Evolutionary conservation across 495 filamentous ascomycete genomes (phyloP).

Genomic region (Chaetomium cochliodes): DNA sequence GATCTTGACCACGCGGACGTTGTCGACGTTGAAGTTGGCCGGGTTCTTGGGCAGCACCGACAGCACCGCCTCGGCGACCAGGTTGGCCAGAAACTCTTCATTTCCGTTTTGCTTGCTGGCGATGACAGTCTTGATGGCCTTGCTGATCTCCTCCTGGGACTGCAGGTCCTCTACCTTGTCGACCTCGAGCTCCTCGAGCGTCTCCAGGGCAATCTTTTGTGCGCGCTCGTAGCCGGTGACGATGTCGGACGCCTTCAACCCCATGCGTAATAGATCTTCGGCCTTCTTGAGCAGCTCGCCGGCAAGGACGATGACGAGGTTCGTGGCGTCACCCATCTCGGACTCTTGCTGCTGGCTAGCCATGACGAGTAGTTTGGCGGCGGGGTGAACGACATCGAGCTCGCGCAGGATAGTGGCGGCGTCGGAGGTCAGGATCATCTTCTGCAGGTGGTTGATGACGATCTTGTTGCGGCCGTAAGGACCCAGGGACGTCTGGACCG

Average conservation of each 20-base stretch:
- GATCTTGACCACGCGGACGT: conserved; percentile 98
- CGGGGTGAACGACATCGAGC: conserved; percentile 97
- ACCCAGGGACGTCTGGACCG: conserved; percentile 93
- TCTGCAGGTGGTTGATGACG: conserved; percentile 99
- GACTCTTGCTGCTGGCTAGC: conserved; percentile 97
- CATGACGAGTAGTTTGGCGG: conserved; percentile 98
- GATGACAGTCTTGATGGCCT: conserved; percentile 92
- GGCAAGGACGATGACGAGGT: conserved; percentile 93
- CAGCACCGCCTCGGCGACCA: conserved; percentile 92
- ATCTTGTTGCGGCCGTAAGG: conserved; percentile 99
- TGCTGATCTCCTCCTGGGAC: conserved; percentile 77
- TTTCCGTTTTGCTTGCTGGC: conserved; percentile 94
- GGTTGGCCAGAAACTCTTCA: conserved; percentile 78
- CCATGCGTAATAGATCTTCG: conserved; percentile 91
- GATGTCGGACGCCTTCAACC: conserved; percentile 95
- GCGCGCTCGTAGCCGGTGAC: conserved; percentile 94
- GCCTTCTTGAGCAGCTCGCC: conserved; percentile 97
- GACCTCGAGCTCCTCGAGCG: conserved; percentile 82
- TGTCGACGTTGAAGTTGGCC: conserved; percentile 99
- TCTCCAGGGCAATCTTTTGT: conserved; percentile 77
- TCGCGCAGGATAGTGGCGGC: conserved; percentile 96
- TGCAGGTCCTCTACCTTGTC: conserved; percentile 86
- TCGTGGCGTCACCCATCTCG: conserved; percentile 99
- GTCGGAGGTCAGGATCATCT: conserved; percentile 98
- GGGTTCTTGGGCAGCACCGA: conserved; percentile 96